Percentiles rank a stretch among this genome's conserved stretches.
Evolutionary conservation across 2,329 filamentous ascomycete genomes (phyloP).

Genomic region (Fusarium avenaceum): DNA sequence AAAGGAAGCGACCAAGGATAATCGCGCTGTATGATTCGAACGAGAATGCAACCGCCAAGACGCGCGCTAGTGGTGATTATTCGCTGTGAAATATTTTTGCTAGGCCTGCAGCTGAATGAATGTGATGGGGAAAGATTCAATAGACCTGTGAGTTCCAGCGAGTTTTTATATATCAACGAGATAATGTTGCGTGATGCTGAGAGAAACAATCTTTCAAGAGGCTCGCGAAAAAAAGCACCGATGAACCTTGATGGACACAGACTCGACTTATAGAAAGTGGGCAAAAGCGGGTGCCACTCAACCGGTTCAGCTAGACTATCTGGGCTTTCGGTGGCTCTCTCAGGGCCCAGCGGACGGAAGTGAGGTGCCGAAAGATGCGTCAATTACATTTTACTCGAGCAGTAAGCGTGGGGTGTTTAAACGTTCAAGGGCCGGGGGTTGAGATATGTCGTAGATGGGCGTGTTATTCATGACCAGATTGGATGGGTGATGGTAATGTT

Average conservation of each 20-base stretch:
- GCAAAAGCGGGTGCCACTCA: slow-evolving; percentile 14
- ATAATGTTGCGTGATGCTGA: not conserved
- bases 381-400: slow-evolving; percentile 17
- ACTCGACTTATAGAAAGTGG: slow-evolving; percentile 32
- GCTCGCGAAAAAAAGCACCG: slow-evolving; percentile 1
- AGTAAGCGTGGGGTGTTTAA: slow-evolving; percentile 24
- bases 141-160: slow-evolving; percentile 15
- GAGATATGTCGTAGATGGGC: not conserved
- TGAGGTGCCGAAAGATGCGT: slow-evolving; percentile 43
- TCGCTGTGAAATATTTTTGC: slow-evolving; percentile 9
- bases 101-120: slow-evolving; percentile 19
- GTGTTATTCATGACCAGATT: not conserved
- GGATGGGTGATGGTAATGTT: not conserved
- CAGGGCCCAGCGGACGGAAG: slow-evolving; percentile 31
- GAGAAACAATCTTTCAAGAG: not conserved
- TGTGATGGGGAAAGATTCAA: slow-evolving; percentile 13
- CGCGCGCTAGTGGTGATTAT: slow-evolving; percentile 19
- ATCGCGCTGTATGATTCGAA: slow-evolving; percentile 40
- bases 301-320: slow-evolving; percentile 27
- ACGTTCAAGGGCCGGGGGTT: slow-evolving; percentile 19
- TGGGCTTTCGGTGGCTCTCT: slow-evolving; percentile 22
- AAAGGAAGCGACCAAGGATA: slow-evolving; percentile 36
- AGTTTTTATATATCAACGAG: slow-evolving; percentile 23
- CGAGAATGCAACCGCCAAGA: slow-evolving; percentile 32
- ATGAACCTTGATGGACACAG: slow-evolving; percentile 40